Conservation (phyloP, 768 basidiomycete species). For the Tephrocybe sp. region DNA sequence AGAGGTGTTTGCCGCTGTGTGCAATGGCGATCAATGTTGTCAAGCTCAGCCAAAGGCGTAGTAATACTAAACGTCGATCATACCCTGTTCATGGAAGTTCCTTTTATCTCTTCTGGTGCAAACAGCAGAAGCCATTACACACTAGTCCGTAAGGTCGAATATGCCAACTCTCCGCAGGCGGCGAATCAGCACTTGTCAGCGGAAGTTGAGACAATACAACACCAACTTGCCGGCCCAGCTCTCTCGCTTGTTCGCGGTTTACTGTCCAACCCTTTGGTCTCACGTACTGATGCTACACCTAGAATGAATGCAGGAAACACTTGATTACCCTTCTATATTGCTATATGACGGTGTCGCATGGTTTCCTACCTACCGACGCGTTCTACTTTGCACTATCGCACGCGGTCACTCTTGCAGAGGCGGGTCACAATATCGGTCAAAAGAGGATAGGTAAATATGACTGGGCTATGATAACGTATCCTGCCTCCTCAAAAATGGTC, state of each 20-base stretch:
- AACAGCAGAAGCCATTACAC: constrained; percentile 73
- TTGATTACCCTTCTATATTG: constrained; percentile 75
- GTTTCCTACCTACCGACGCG: constrained; percentile 38
- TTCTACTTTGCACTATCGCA: constrained; percentile 75
- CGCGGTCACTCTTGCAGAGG: constrained; percentile 76
- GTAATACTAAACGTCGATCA: background rate
- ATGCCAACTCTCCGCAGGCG: constrained; percentile 50
- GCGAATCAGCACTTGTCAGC: constrained; percentile 61
- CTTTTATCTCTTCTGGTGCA: constrained; percentile 79
- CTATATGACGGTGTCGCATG: constrained; percentile 46
- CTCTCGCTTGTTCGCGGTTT: constrained; percentile 53
- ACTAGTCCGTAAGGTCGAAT: constrained; percentile 73
- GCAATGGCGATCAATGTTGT: constrained; percentile 1
- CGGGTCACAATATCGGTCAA: constrained; percentile 56
- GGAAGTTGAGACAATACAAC: constrained; percentile 60
- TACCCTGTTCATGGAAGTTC: constrained; percentile 58
- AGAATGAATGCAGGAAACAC: constrained; percentile 68
- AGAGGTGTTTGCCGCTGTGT: constrained; percentile 12
- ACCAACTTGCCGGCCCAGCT: constrained; percentile 47
- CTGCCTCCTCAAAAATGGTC: constrained; percentile 7
- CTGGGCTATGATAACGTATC: background rate
- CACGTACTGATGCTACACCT: constrained; percentile 16
- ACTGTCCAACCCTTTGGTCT: constrained; percentile 5
- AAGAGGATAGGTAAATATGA: constrained; percentile 63
- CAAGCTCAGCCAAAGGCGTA: too few species aligned